These are phyloP conservation scores for Kwoniella dejecticola DNA, from an alignment of 768 basidiomycete genomes.

Conservation along the genomic window DNA sequence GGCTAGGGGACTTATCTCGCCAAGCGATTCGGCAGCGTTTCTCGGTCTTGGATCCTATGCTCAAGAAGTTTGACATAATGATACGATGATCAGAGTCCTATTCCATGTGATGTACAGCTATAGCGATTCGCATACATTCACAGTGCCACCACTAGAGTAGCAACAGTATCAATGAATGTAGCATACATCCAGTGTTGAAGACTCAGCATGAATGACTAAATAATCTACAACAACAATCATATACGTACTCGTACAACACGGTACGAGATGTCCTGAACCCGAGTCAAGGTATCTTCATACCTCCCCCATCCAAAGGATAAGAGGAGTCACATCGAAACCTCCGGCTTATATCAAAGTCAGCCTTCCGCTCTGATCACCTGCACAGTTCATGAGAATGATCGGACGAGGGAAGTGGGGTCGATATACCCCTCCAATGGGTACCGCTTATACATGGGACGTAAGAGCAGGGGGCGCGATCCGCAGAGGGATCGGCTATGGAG, in stretches of 20 bases:
- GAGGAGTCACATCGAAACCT: constrained; percentile 24
- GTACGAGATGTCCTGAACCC: constrained; percentile 38
- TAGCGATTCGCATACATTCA: too few relatives aligned
- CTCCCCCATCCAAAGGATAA: constrained; percentile 30
- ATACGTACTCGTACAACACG: neutral
- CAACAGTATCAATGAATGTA: too few relatives aligned
- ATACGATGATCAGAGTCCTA: too few relatives aligned
- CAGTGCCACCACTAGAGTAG: too few relatives aligned
- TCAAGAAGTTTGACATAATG: too few relatives aligned
- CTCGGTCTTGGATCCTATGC: too few relatives aligned
- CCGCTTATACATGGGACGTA: constrained; percentile 29
- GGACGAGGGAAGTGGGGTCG: constrained; percentile 7
- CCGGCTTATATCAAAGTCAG: constrained; percentile 52
- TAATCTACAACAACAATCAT: too few relatives aligned
- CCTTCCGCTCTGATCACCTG: neutral
- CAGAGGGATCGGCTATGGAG: constrained; percentile 16
- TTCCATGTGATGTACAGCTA: too few relatives aligned
- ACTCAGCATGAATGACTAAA: neutral
- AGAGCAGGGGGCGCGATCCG: constrained; percentile 33
- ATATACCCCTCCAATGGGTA: constrained; percentile 36
- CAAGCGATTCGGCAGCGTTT: too few relatives aligned
- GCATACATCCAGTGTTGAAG: too few relatives aligned
- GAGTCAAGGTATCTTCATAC: constrained; percentile 43
- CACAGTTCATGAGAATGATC: neutral
- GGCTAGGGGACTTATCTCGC: too few relatives aligned